Evolutionary conservation across 352 stramenopile species (phyloP).

Genomic region (Phytophthora hibernalis): DNA sequence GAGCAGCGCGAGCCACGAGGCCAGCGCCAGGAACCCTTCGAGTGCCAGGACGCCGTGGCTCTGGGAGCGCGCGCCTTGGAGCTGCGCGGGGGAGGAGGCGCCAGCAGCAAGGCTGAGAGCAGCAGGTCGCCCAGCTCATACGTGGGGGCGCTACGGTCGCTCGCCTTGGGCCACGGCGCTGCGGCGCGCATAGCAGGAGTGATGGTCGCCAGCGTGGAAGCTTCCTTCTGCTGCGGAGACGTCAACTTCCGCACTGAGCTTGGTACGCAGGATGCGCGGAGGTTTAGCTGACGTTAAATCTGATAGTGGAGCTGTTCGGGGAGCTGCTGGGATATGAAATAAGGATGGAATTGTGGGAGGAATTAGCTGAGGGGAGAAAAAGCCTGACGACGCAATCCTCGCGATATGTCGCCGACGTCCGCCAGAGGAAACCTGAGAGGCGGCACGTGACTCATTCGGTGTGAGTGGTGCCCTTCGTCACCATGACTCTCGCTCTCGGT

Average conservation of each 20-base stretch:
- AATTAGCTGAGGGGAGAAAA: conserved; percentile 3
- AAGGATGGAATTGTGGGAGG: neutral
- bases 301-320: conserved; percentile 2
- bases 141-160: conserved; percentile 26
- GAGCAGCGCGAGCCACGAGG: conserved; percentile 39
- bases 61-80: conserved; percentile 19
- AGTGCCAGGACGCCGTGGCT: conserved; percentile 44
- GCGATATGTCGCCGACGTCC: too few relatives aligned
- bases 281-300: too few relatives aligned
- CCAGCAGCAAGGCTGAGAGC: conserved; percentile 44
- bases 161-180: conserved; percentile 19
- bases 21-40: conserved; percentile 35
- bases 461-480: too few relatives aligned
- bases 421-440: conserved; percentile 7
- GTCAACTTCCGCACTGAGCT: conserved; percentile 36
- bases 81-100: neutral
- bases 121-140: conserved; percentile 69
- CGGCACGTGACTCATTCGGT: too few relatives aligned
- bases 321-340: conserved; percentile 14
- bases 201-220: neutral
- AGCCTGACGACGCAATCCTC: neutral
- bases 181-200: neutral
- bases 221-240: conserved; percentile 8
- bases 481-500: neutral
- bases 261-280: neutral